A percentile compares a stretch with the other conserved stretches of the same genome.
phyloP scores from a whole-genome alignment of 2,329 filamentous ascomycete genomes.

The Myrmaecium sp. region DNA sequence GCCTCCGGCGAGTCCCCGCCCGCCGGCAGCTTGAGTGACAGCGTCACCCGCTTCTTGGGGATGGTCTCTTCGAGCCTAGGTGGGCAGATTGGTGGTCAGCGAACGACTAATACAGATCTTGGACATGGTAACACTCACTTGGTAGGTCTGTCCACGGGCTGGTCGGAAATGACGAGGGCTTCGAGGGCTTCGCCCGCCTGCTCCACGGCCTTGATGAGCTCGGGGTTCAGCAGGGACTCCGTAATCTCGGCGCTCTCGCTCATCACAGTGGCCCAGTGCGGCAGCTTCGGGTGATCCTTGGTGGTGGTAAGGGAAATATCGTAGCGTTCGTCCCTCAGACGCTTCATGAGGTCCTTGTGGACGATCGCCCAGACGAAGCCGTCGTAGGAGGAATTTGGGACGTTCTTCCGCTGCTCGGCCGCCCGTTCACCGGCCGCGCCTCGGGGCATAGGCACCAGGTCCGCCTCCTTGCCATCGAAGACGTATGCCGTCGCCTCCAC shows the following conservation, averaged over 20 bases:
- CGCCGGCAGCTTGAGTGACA: conserved; percentile 53
- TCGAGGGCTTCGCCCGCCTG: conserved; percentile 60
- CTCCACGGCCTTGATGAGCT: conserved; percentile 64
- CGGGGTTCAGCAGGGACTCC: conserved; percentile 69
- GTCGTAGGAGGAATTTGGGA: conserved; percentile 52
- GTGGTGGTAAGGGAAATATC: conserved; percentile 85
- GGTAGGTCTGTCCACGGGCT: conserved; percentile 70
- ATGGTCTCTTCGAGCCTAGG: conserved; percentile 62
- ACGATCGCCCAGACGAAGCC: conserved; percentile 90
- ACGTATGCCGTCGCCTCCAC: conserved; percentile 66
- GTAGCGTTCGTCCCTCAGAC: conserved; percentile 79
- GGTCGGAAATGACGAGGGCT: conserved; percentile 77
- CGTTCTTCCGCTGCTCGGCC: conserved; percentile 43
- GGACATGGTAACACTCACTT: conserved; percentile 40
- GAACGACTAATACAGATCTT: conserved; percentile 1
- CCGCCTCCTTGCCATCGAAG: conserved; percentile 81
- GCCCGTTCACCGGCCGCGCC: conserved; percentile 42
- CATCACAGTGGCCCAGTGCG: conserved; percentile 84
- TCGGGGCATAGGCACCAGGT: conserved; percentile 58
- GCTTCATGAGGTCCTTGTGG: conserved; percentile 87
- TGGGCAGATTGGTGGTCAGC: conserved; percentile 3
- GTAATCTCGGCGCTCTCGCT: conserved; percentile 93
- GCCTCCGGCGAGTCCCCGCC: conserved; percentile 24
- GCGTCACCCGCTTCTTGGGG: conserved; percentile 72
- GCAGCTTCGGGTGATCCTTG: conserved; percentile 83